Evolutionary conservation across 768 basidiomycete genomes (phyloP).

Genomic region (Lactarius evosmus): DNA sequence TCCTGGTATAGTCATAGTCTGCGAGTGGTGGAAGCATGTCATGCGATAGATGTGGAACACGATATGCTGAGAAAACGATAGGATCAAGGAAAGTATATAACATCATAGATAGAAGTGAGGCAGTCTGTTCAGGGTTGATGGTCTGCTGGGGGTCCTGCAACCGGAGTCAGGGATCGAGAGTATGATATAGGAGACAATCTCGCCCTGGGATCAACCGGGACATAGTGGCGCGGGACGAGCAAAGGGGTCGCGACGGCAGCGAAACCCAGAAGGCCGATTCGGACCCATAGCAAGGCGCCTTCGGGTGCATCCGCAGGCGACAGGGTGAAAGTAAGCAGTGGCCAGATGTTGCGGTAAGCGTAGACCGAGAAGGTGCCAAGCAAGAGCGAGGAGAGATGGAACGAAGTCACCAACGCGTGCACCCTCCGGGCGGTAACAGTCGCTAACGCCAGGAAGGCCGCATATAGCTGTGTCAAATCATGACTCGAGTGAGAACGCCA

Average conservation of each 20-base stretch:
- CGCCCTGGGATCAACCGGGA: conserved; percentile 55
- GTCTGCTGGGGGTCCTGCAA: conserved; percentile 30
- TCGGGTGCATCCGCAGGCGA: conserved; percentile 47
- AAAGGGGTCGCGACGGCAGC: conserved; percentile 51
- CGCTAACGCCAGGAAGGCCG: conserved; percentile 28
- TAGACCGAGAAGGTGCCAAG: conserved; percentile 48
- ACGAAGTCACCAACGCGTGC: conserved; percentile 30
- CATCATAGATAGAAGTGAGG: conserved; percentile 35
- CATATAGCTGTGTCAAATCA: conserved; percentile 24
- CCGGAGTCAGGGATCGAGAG: not conserved
- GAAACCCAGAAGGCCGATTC: conserved; percentile 45
- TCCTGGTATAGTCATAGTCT: conserved; percentile 42
- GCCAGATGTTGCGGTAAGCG: conserved; percentile 56
- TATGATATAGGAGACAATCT: conserved; percentile 4
- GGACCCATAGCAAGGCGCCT: conserved; percentile 51
- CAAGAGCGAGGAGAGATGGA: conserved; percentile 49
- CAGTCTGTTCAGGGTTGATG: conserved; percentile 35
- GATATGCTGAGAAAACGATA: conserved; percentile 43
- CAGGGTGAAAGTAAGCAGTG: conserved; percentile 52
- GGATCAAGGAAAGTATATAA: conserved; percentile 53
- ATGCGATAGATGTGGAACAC: conserved; percentile 41
- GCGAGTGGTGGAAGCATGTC: conserved; percentile 47
- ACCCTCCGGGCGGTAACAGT: conserved; percentile 19
- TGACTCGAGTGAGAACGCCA: not conserved
- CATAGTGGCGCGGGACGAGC: conserved; percentile 52